A percentile compares a stretch with the other conserved stretches of the same genome.
Evolutionary conservation across 768 basidiomycete species (phyloP).

Genomic region (Kwoniella sp.): DNA sequence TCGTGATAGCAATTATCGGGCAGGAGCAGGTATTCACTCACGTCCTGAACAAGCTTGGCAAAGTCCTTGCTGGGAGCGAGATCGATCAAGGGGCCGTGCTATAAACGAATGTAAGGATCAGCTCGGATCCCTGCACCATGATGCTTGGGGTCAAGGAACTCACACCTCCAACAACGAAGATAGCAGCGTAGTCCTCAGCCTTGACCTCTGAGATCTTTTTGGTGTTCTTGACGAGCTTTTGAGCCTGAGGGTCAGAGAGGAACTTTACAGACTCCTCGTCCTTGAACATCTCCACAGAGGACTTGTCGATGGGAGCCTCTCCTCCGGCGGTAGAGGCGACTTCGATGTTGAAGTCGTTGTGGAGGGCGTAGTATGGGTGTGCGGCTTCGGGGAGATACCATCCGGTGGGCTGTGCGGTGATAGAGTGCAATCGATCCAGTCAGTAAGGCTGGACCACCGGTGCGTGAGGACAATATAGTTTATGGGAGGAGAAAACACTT

Average conservation of each 20-base stretch:
- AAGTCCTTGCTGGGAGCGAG: conserved; percentile 65
- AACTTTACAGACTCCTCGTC: conserved; percentile 66
- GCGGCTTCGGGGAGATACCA: conserved; percentile 79
- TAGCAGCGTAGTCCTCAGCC: conserved; percentile 66
- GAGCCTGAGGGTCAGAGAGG: conserved; percentile 63
- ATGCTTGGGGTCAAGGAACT: too few relatives aligned
- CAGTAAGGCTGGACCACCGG: background rate
- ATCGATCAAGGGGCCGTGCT: conserved; percentile 74
- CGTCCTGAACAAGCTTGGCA: conserved; percentile 64
- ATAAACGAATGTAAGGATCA: background rate
- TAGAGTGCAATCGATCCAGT: too few relatives aligned
- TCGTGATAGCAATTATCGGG: too few relatives aligned
- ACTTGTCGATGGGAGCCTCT: conserved; percentile 69
- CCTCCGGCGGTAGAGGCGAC: conserved; percentile 67
- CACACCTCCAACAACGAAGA: conserved; percentile 75
- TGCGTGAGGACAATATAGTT: too few relatives aligned
- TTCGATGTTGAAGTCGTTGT: conserved; percentile 62
- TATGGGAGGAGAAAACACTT: conserved; percentile 24
- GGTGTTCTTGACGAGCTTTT: conserved; percentile 62
- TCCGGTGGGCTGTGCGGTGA: conserved; percentile 56
- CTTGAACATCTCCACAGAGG: conserved; percentile 59
- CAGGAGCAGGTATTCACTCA: too few relatives aligned
- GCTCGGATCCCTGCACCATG: too few relatives aligned
- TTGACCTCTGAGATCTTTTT: conserved; percentile 67
- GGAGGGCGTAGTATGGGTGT: conserved; percentile 67